phyloP scores from a whole-genome alignment of 768 basidiomycete genomes.

The Lentinula guzmanii region DNA sequence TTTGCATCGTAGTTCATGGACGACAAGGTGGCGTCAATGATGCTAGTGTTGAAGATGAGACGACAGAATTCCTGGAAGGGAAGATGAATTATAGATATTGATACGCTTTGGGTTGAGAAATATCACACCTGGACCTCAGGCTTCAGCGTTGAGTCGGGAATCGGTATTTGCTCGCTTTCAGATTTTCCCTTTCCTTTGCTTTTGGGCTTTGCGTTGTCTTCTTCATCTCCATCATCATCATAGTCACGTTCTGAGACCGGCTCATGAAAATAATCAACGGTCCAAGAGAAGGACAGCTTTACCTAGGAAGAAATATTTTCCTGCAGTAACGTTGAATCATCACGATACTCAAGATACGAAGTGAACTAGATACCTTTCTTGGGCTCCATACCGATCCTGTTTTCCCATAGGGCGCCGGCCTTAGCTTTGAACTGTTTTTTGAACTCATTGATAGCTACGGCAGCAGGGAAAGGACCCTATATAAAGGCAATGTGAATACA shows the following conservation, averaged over 20 bases:
- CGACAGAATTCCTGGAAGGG: conserved; percentile 33
- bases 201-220: conserved; percentile 12
- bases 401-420: conserved; percentile 43
- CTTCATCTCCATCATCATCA: conserved; percentile 37
- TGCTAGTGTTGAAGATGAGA: conserved; percentile 47
- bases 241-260: conserved; percentile 39
- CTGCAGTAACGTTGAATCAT: conserved; percentile 19
- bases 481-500: background rate
- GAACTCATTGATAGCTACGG: conserved; percentile 41
- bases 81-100: background rate
- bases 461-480: conserved; percentile 41
- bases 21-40: conserved; percentile 48
- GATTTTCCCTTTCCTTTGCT: conserved; percentile 17
- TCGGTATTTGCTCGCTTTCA: conserved; percentile 26
- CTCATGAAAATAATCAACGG: background rate
- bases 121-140: conserved; percentile 36
- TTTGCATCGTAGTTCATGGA: conserved; percentile 65
- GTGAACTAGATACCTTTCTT: conserved; percentile 34
- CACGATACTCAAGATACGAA: background rate
- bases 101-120: background rate
- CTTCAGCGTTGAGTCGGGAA: conserved; percentile 40
- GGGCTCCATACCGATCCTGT: conserved; percentile 42
- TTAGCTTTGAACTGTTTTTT: conserved; percentile 58
- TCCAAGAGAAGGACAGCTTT: conserved; percentile 6
- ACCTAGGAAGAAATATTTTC: conserved; percentile 62